These are phyloP conservation scores for Candida pseudofarinosa DNA, from an alignment of 805 yeast genomes.

Conservation along the genomic window DNA sequence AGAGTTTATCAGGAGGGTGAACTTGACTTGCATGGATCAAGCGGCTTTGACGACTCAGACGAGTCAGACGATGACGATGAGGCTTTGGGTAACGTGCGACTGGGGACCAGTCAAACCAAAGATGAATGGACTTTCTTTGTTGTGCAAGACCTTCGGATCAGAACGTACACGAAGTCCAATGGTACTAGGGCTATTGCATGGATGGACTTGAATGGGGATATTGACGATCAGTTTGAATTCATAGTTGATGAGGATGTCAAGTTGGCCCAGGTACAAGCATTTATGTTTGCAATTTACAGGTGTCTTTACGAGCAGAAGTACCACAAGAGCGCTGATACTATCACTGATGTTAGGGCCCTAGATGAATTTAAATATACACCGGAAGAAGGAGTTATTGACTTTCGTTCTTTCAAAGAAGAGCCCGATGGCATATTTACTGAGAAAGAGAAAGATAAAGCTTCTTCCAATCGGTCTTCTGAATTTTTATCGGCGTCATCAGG, in stretches of 20 bases:
- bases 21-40: conserved; percentile 38
- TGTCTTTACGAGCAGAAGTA: conserved; percentile 79
- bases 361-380: conserved; percentile 49
- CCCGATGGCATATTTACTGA: conserved; percentile 7
- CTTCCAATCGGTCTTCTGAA: conserved; percentile 8
- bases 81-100: conserved; percentile 23
- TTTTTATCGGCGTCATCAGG: conserved; percentile 10
- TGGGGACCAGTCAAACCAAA: conserved; percentile 19
- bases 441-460: conserved; percentile 9
- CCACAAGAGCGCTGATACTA: conserved; percentile 46
- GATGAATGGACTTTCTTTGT: conserved; percentile 75
- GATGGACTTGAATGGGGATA: conserved; percentile 82
- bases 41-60: conserved; percentile 43
- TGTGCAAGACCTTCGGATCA: conserved; percentile 54
- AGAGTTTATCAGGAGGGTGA: conserved; percentile 70
- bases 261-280: conserved; percentile 53
- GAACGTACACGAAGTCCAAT: conserved; percentile 47
- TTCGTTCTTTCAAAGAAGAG: conserved; percentile 18
- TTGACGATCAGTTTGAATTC: conserved; percentile 80
- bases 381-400: conserved; percentile 15
- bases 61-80: conserved; percentile 31
- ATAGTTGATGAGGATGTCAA: conserved; percentile 61
- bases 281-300: conserved; percentile 54
- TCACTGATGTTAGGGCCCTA: conserved; percentile 42
- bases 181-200: conserved; percentile 65